phyloP scores from a whole-genome alignment of 1,284 basidiomycete species.

The Pterula multifida region DNA sequence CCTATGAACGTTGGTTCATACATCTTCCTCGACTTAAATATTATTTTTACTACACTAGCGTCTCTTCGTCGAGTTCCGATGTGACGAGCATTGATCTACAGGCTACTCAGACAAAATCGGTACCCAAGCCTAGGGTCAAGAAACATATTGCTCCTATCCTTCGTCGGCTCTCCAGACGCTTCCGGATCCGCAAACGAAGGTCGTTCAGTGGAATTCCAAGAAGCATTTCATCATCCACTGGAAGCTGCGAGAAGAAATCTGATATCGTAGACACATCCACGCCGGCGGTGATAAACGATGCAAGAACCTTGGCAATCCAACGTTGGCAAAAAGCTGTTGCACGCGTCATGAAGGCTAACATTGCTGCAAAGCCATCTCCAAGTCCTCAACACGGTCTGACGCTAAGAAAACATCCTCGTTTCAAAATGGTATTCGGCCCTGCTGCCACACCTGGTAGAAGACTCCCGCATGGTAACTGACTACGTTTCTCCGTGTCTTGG shows the following conservation, averaged over 20 bases:
- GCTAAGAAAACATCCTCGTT: neutral
- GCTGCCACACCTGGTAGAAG: neutral
- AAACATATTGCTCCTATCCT: too few relatives aligned
- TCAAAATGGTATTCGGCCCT: neutral
- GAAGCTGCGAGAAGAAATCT: neutral
- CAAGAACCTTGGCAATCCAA: neutral
- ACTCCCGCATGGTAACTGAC: too few relatives aligned
- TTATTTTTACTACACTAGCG: neutral
- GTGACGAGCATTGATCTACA: too few relatives aligned
- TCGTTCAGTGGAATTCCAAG: neutral
- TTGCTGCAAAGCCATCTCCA: neutral
- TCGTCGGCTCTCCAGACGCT: too few relatives aligned
- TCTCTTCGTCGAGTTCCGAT: too few relatives aligned
- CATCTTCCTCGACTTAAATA: neutral
- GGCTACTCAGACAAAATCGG: too few relatives aligned
- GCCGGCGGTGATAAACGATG: neutral
- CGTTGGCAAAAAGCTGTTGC: neutral
- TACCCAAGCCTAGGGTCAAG: neutral
- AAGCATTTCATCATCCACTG: too few relatives aligned
- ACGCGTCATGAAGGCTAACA: neutral
- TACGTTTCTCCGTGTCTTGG: too few relatives aligned
- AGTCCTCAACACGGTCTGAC: too few relatives aligned
- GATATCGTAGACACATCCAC: neutral
- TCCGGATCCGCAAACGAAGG: neutral
- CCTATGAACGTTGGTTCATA: neutral